A percentile compares a stretch with the other conserved stretches of the same genome.
Evolutionary conservation across 192 early-diverging fungal genomes (phyloP).

Genomic region (Gigaspora rosea): DNA sequence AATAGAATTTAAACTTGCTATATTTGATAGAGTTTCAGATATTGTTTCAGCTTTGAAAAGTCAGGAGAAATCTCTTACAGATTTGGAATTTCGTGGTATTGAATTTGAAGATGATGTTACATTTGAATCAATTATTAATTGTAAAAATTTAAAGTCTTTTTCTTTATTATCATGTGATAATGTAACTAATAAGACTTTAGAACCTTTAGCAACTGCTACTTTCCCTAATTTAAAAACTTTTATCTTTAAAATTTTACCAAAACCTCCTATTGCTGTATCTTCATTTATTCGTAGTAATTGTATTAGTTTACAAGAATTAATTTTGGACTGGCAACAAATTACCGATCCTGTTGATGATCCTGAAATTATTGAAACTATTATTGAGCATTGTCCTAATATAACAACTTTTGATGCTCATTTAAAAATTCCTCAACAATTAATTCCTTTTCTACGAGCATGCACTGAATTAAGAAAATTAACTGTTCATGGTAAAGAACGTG

Average conservation of each 20-base stretch:
- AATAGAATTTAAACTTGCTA: conserved; percentile 1
- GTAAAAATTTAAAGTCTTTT: conserved; percentile 14
- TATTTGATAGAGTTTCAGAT: neutral
- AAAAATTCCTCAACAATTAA: conserved; percentile 4
- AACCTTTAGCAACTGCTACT: conserved; percentile 2
- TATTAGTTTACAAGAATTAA: conserved; percentile 4
- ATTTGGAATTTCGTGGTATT: conserved; percentile 17
- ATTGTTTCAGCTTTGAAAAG: conserved; percentile 13
- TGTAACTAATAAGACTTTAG: neutral
- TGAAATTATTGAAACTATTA: conserved; percentile 1
- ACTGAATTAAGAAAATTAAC: neutral
- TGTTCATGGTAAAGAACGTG: conserved; percentile 6
- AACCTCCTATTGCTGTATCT: neutral
- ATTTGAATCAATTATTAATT: neutral
- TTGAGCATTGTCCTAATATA: conserved; percentile 8
- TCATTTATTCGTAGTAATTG: neutral
- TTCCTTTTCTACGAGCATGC: neutral
- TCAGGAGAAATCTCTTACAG: neutral
- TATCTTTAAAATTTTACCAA: neutral
- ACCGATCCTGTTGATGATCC: neutral
- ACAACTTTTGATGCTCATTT: conserved; percentile 8
- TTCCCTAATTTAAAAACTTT: conserved; percentile 14
- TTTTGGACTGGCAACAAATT: neutral
- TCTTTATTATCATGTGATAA: conserved; percentile 11
- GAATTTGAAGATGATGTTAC: conserved; percentile 14